Conservation (phyloP, 805 yeast genomes). For the Crinitomyces ghanaensis region DNA sequence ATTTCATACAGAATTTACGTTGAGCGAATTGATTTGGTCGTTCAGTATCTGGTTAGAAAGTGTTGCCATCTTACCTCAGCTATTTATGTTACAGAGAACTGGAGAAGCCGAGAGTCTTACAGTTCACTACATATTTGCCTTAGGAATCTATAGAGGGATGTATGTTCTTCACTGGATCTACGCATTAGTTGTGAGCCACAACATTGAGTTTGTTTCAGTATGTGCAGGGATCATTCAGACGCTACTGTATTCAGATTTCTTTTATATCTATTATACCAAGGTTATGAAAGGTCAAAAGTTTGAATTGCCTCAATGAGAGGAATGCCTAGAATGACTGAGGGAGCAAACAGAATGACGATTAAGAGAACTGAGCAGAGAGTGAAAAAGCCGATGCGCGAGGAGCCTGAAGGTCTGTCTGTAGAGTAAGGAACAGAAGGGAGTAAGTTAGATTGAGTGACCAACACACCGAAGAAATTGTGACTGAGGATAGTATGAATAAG, state of each 20-base stretch:
- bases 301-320: conserved; percentile 48
- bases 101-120: conserved; percentile 85
- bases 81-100: conserved; percentile 77
- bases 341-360: background rate
- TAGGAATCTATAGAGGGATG: conserved; percentile 80
- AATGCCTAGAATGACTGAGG: background rate
- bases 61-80: conserved; percentile 85
- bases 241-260: conserved; percentile 83
- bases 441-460: too few species aligned
- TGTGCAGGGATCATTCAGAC: conserved; percentile 81
- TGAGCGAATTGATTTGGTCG: conserved; percentile 60
- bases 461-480: too few species aligned
- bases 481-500: too few species aligned
- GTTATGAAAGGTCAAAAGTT: conserved; percentile 73
- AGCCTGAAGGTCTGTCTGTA: too few species aligned
- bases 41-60: conserved; percentile 89
- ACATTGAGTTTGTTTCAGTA: conserved; percentile 59
- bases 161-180: conserved; percentile 94
- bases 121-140: conserved; percentile 83
- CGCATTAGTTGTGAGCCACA: conserved; percentile 54
- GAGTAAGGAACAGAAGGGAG: background rate
- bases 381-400: too few species aligned
- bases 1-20: conserved; percentile 53
- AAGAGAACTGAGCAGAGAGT: too few species aligned
- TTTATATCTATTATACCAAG: conserved; percentile 72